Conservation (phyloP, 768 basidiomycete species). For the Gymnopilus dilepis region DNA sequence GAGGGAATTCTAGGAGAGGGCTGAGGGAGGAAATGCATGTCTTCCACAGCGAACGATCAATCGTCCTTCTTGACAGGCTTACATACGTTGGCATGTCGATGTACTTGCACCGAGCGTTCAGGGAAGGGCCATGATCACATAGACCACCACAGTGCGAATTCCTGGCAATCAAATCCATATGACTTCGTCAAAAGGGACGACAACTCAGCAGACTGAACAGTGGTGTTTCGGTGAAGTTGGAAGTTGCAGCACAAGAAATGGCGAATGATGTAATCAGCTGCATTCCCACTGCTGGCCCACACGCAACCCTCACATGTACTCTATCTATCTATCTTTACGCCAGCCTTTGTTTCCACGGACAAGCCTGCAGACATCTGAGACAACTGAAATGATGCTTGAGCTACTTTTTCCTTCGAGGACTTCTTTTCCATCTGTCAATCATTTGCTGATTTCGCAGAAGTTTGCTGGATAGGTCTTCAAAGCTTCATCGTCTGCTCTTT, state of each 20-base stretch:
- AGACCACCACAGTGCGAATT: background rate
- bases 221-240: too few relatives aligned
- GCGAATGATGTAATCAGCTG: background rate
- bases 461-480: background rate
- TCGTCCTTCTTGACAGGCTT: background rate
- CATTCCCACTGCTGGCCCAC: background rate
- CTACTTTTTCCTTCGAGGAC: background rate
- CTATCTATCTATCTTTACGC: background rate
- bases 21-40: background rate
- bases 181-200: background rate
- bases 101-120: too few relatives aligned
- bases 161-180: background rate
- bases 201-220: background rate
- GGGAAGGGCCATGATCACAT: background rate
- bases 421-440: background rate
- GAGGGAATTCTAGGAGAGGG: background rate
- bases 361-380: background rate
- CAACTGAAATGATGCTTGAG: slow-evolving; percentile 1
- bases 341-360: background rate
- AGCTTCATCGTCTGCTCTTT: background rate
- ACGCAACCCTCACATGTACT: background rate
- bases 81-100: background rate
- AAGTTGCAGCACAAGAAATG: too few relatives aligned
- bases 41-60: background rate
- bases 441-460: background rate